These are phyloP conservation scores for Microstegium vimineum DNA, from an alignment of 176 grass and related monocot species.

Conservation along the genomic window DNA sequence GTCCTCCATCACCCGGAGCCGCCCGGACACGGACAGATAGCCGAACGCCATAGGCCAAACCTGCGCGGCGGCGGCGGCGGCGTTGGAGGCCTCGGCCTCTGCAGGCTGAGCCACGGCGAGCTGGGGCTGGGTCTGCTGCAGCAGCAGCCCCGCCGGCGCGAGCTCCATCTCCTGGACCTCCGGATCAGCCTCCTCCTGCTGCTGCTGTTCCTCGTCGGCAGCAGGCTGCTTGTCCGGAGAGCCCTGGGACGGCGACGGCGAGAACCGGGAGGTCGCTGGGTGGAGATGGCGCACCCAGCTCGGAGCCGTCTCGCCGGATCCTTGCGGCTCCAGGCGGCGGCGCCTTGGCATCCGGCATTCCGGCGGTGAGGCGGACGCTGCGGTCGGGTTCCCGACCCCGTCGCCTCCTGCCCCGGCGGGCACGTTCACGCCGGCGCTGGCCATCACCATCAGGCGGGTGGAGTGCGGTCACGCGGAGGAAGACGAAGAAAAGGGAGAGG, in stretches of 20 bases:
- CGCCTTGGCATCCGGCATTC: conserved; percentile 42
- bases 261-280: background rate
- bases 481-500: background rate
- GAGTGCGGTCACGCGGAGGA: background rate
- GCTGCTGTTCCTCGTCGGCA: no score
- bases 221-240: no score
- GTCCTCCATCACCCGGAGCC: conserved; percentile 81
- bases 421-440: conserved; percentile 32
- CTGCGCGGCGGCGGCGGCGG: background rate
- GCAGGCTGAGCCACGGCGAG: background rate
- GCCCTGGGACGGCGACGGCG: background rate
- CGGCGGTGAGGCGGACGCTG: background rate
- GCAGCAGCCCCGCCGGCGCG: background rate
- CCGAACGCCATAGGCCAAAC: conserved; percentile 52
- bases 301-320: background rate
- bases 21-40: conserved; percentile 44
- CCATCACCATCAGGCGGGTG: conserved; percentile 29
- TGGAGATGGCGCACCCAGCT: background rate
- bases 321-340: background rate
- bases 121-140: no score
- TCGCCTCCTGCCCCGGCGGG: background rate
- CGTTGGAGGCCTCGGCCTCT: background rate
- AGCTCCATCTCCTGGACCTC: background rate
- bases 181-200: no score
- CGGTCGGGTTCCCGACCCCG: background rate